Conservation (phyloP, 108 stramenopile genomes). For the Stephanodiscus triporus region DNA sequence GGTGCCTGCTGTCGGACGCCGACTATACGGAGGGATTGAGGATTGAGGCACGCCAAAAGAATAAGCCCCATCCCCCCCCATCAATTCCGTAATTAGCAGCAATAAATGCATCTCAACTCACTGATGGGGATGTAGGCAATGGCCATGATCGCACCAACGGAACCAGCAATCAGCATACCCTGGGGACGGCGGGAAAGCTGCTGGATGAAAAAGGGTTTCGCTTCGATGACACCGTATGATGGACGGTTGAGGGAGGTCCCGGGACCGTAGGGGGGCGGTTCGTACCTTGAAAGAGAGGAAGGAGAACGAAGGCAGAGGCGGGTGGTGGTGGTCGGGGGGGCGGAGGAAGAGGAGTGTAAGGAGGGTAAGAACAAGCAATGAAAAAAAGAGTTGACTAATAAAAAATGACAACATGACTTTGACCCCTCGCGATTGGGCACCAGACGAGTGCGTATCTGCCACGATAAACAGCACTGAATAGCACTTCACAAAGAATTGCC, state of each 20-base stretch:
- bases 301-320: not conserved
- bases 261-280: constrained; percentile 84
- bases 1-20: too few species aligned
- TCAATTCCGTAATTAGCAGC: not conserved
- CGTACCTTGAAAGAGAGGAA: constrained; percentile 49
- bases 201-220: constrained; percentile 46
- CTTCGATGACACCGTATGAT: constrained; percentile 56
- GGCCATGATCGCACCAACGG: constrained; percentile 35
- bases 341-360: too few species aligned
- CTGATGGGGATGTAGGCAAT: constrained; percentile 76
- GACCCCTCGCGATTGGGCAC: not conserved
- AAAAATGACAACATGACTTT: not conserved
- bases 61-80: not conserved
- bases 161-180: constrained; percentile 53
- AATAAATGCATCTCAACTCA: constrained; percentile 50
- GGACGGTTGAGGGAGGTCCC: constrained; percentile 77
- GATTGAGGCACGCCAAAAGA: not conserved
- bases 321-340: not conserved
- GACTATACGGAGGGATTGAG: not conserved
- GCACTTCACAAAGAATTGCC: not conserved
- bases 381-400: not conserved
- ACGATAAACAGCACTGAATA: not conserved
- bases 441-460: not conserved
- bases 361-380: not conserved
- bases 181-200: constrained; percentile 64